Evolutionary conservation across 331 rosid genomes (phyloP), one percentile per base, ranked within the genome.

Genomic region (Erythrophleum ivorense): DNA sequence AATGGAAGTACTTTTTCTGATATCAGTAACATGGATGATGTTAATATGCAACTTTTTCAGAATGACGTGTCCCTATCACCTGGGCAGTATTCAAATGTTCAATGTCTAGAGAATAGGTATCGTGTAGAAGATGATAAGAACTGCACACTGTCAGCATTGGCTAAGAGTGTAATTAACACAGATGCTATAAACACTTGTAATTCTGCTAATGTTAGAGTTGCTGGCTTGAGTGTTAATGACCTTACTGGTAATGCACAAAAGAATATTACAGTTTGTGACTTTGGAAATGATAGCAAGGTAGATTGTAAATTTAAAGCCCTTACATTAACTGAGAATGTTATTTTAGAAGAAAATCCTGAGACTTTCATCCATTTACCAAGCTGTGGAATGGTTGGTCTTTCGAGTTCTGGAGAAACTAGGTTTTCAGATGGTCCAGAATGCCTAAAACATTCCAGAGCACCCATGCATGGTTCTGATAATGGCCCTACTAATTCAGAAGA

Each of bases 341-440:
- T 38, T 8, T 45, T 71, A 9, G 90, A 86, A 71, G 90, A 83
- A 78, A 50, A 81, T 69, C 72, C 77, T 10, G 81, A 85, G 74
- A 80, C 77, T 76, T 53, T 53, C 66, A 78, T 65, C 55, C 74
- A 84, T 48, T 71, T 71, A 64, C 84, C 80, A 79, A 87, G 77
- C 77, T 57, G 73, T 77, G 87, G 43, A 77, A 81, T 81, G 9
- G 76, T 76, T 80, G 60, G 77, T 40, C 73, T 78, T 80, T 76
- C 84, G 19, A 75, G 85, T 87, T 79, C 85, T 64, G 88, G 73
- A 54, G 77, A 89, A 76, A 82, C 81, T 68, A 76, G 81, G 74
- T 73, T 52, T 71, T 76, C 76, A 78, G 77, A 77, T 73, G 87
- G 75, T 78, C 76, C 79, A 40, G 87, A 85, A 78, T 64, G 71